These are phyloP conservation scores for Nannochloris sp. DNA, from an alignment of 139 green algal genomes.

Conservation along the genomic window DNA sequence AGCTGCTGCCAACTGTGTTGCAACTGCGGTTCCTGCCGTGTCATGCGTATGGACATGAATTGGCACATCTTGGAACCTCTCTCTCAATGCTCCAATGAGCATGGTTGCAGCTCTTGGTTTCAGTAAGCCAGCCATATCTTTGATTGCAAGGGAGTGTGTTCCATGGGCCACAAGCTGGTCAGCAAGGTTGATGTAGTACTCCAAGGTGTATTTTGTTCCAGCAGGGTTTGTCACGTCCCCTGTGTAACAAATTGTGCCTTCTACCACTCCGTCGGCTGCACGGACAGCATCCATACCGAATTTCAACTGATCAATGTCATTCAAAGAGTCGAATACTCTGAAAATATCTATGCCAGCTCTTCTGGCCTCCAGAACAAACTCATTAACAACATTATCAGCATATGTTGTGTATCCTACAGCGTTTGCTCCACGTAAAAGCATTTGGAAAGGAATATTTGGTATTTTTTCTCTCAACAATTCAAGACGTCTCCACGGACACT, in stretches of 20 bases:
- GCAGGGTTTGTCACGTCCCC: slow-evolving; percentile 64
- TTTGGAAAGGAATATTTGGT: slow-evolving; percentile 93
- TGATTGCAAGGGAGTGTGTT: slow-evolving; percentile 80
- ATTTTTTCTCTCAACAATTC: slow-evolving; percentile 72
- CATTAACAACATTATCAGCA: slow-evolving; percentile 73
- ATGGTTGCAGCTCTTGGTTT: slow-evolving; percentile 74
- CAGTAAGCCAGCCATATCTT: slow-evolving; percentile 54
- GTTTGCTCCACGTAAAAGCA: slow-evolving; percentile 86
- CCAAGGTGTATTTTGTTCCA: slow-evolving; percentile 66
- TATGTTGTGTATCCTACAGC: slow-evolving; percentile 88
- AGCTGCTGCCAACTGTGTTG: slow-evolving; percentile 59
- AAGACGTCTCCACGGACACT: slow-evolving; percentile 85
- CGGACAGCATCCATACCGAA: slow-evolving; percentile 78
- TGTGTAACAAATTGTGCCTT: slow-evolving; percentile 91
- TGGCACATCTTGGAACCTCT: slow-evolving; percentile 61
- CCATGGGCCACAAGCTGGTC: slow-evolving; percentile 73
- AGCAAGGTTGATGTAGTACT: slow-evolving; percentile 86
- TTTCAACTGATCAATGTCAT: slow-evolving; percentile 77
- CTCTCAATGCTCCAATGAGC: slow-evolving; percentile 59
- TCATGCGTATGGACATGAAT: slow-evolving; percentile 93
- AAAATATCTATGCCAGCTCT: slow-evolving; percentile 83
- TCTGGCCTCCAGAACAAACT: slow-evolving; percentile 61
- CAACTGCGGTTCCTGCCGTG: slow-evolving; percentile 67
- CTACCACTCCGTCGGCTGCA: slow-evolving; percentile 57
- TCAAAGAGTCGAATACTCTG: slow-evolving; percentile 75